Percentiles rank a stretch among this genome's conserved stretches.
Evolutionary conservation across 169 alveolate genomes (phyloP).

Genomic region (Plasmodium gonderi): DNA sequence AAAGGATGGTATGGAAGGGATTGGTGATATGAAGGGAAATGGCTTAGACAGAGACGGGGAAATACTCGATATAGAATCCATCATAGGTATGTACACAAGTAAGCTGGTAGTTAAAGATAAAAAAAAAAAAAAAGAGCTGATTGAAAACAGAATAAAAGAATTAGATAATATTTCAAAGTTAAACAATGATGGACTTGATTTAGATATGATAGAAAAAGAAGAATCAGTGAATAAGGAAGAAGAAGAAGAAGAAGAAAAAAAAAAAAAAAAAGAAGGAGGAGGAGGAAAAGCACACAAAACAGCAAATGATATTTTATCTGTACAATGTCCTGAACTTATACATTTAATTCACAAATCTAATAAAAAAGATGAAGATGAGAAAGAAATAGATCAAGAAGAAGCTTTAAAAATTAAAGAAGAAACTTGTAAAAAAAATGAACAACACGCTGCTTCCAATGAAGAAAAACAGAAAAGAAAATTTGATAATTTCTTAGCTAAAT

Average conservation of each 20-base stretch:
- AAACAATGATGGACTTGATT: conserved; percentile 6
- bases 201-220: background rate
- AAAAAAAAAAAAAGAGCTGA: conserved; percentile 54
- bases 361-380: conserved; percentile 3
- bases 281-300: background rate
- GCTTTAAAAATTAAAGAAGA: conserved; percentile 3
- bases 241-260: background rate
- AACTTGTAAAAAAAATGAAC: background rate
- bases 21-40: background rate
- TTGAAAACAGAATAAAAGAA: conserved; percentile 68
- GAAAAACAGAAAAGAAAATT: conserved; percentile 45
- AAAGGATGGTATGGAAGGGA: background rate
- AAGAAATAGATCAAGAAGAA: background rate
- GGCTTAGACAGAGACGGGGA: background rate
- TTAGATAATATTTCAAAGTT: conserved; percentile 49
- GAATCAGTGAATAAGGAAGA: background rate
- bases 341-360: conserved; percentile 40
- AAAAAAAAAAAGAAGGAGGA: background rate
- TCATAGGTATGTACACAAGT: conserved; percentile 44
- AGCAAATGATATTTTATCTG: conserved; percentile 24
- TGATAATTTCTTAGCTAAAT: conserved; percentile 47
- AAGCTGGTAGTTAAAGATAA: conserved; percentile 50
- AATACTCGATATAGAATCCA: conserved; percentile 60
- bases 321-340: conserved; percentile 69
- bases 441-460: conserved; percentile 4